A percentile compares a stretch with the other conserved stretches of the same genome.
Conservation (phyloP, 768 basidiomycete genomes). For the Pleurotus ostreatus region DNA sequence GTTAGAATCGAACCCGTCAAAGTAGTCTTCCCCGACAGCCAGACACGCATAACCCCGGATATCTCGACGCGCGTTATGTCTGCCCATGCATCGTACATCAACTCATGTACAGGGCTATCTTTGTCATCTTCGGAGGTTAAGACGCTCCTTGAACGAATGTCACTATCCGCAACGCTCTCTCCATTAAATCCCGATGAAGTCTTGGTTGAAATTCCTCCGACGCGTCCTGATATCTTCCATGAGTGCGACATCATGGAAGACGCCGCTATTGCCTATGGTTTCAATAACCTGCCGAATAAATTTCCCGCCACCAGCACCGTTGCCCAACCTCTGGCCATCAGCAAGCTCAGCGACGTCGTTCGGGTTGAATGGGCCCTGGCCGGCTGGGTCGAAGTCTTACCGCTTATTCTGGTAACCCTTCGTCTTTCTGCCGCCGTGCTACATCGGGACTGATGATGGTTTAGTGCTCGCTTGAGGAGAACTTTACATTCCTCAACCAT, state of each 20-base stretch:
- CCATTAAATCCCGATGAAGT: slow-evolving; percentile 61
- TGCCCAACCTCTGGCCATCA: slow-evolving; percentile 86
- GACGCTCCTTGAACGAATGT: slow-evolving; percentile 80
- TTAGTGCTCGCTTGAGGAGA: slow-evolving; percentile 98
- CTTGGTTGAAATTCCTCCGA: slow-evolving; percentile 78
- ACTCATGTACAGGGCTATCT: slow-evolving; percentile 87
- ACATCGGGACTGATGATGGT: neutral
- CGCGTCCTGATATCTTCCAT: slow-evolving; percentile 96
- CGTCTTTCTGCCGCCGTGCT: no score
- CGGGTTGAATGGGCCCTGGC: slow-evolving; percentile 90
- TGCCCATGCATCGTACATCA: slow-evolving; percentile 88
- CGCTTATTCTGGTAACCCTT: slow-evolving; percentile 80
- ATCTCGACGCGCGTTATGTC: slow-evolving; percentile 66
- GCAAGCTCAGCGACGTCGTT: slow-evolving; percentile 85
- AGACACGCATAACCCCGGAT: slow-evolving; percentile 74
- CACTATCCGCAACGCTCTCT: slow-evolving; percentile 55
- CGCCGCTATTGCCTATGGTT: slow-evolving; percentile 95
- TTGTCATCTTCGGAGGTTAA: slow-evolving; percentile 65
- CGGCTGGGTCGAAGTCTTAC: slow-evolving; percentile 94
- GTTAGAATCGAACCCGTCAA: slow-evolving; percentile 90
- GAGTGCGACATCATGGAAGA: slow-evolving; percentile 99
- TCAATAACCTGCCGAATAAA: slow-evolving; percentile 89
- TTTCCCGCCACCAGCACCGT: slow-evolving; percentile 96
- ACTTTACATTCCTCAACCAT: slow-evolving; percentile 91
- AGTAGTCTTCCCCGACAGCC: slow-evolving; percentile 76